Percentiles rank a stretch among this genome's conserved stretches.
Conservation (phyloP, 2,329 filamentous ascomycete genomes). For the Penicillium sp. region DNA sequence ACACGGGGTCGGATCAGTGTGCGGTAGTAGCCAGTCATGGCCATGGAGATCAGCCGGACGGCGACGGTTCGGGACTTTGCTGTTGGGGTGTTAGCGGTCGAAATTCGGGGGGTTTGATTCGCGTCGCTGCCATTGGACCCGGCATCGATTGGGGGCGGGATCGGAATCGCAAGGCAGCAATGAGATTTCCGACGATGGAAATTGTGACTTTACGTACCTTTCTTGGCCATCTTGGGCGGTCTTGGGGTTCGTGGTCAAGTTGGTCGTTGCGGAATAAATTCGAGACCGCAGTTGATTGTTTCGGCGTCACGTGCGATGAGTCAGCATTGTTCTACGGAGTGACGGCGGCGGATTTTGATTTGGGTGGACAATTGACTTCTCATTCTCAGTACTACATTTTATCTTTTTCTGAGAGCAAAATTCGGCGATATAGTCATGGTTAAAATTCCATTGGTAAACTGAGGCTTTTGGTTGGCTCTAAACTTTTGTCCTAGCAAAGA, state of each 20-base stretch:
- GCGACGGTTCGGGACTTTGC: conserved; percentile 89
- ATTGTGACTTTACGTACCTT: background rate
- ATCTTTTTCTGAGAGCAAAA: no score
- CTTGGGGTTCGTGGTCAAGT: conserved; percentile 11
- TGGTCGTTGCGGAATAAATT: background rate
- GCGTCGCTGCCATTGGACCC: background rate
- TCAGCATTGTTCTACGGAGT: background rate
- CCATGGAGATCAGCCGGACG: conserved; percentile 96
- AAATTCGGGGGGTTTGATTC: conserved; percentile 4
- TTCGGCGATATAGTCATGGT: no score
- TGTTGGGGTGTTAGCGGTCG: conserved; percentile 40
- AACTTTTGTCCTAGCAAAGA: no score
- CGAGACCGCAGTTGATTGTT: background rate
- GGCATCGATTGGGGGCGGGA: background rate
- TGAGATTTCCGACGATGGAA: background rate
- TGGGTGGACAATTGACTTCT: background rate
- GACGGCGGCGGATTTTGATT: no score
- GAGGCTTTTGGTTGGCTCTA: no score
- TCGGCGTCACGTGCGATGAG: conserved; percentile 8
- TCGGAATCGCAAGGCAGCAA: no score
- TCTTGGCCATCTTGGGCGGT: conserved; percentile 28
- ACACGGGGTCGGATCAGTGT: conserved; percentile 81
- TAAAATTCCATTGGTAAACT: no score
- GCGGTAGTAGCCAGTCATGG: conserved; percentile 97
- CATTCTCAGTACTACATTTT: no score